Conservation (phyloP, 106 monocot species). For the Xerophyta viscosa region DNA sequence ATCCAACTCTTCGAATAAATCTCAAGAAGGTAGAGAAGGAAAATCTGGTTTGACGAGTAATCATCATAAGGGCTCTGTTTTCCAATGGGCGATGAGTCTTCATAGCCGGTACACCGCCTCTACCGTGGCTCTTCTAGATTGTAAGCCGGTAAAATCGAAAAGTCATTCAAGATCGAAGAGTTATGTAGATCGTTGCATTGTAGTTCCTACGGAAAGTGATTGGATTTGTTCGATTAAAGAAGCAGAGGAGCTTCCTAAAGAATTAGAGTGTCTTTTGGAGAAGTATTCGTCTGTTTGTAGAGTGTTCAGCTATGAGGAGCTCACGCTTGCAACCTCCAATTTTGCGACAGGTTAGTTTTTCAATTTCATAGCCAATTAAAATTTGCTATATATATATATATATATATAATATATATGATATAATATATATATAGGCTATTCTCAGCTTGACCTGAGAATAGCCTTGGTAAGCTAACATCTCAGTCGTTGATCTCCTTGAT, state of each 20-base stretch:
- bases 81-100: slow-evolving; percentile 24
- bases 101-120: slow-evolving; percentile 8
- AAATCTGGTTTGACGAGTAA: slow-evolving; percentile 19
- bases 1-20: neutral
- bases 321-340: slow-evolving; percentile 35
- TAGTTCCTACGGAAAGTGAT: too few species aligned
- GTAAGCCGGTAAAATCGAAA: slow-evolving; percentile 10
- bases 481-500: too few species aligned
- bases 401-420: too few species aligned
- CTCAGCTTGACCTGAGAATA: too few species aligned
- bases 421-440: too few species aligned
- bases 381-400: neutral
- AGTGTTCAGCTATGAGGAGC: slow-evolving; percentile 36
- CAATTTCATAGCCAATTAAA: neutral
- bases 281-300: slow-evolving; percentile 42
- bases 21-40: slow-evolving; percentile 3
- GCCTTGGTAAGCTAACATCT: too few species aligned
- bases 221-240: neutral
- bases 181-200: neutral
- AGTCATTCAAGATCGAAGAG: slow-evolving; percentile 1
- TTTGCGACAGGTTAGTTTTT: slow-evolving; percentile 29
- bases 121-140: slow-evolving; percentile 16
- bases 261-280: slow-evolving; percentile 28
- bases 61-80: slow-evolving; percentile 10
- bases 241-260: slow-evolving; percentile 15